phyloP scores from a whole-genome alignment of 176 grass and related monocot species.

The Oryza glaberrima region DNA sequence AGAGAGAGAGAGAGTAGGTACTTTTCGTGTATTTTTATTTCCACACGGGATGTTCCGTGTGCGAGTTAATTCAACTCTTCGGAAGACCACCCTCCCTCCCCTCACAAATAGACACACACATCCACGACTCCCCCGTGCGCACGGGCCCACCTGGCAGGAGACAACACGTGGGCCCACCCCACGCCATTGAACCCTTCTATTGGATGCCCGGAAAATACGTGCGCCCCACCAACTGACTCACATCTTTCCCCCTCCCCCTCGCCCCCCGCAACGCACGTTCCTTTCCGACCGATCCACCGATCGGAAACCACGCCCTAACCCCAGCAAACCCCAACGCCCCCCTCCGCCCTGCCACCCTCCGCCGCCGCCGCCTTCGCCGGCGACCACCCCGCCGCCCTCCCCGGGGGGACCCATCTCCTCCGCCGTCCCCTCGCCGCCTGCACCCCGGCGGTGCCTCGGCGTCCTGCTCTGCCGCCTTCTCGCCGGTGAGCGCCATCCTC shows the following conservation, averaged over 20 bases:
- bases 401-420: neutral
- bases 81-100: no score
- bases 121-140: neutral
- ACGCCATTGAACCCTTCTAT: neutral
- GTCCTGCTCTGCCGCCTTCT: no score
- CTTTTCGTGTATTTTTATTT: no score
- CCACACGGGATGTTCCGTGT: no score
- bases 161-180: neutral
- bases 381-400: neutral
- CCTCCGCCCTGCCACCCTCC: no score
- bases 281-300: slow-evolving; percentile 30
- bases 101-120: no score
- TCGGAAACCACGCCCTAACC: neutral
- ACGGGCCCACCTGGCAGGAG: neutral
- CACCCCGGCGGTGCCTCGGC: no score
- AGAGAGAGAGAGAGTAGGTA: no score
- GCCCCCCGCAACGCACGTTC: slow-evolving; percentile 14
- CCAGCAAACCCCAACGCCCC: neutral
- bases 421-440: neutral
- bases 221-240: slow-evolving; percentile 23
- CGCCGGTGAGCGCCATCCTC: no score
- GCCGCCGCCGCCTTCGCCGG: neutral
- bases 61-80: no score
- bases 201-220: slow-evolving; percentile 30
- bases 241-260: neutral